Evolutionary conservation across 176 grass and related monocot genomes (phyloP), one percentile per base, ranked within the genome.

Genomic region (Paspalum notatum): DNA sequence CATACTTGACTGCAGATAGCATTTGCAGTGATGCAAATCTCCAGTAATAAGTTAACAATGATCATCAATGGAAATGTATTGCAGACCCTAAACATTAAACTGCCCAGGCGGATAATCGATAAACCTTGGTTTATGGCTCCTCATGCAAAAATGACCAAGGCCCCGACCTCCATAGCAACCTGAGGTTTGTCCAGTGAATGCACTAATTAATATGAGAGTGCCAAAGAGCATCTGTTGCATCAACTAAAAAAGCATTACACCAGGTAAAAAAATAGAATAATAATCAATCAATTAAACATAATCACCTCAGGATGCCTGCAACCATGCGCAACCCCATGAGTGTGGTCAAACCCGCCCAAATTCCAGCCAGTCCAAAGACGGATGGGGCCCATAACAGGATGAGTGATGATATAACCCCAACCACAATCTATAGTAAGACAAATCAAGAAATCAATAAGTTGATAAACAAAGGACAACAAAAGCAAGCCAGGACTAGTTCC

Each of bases 341-440:
- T 66, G 91, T 93, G 37, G 92, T 98, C 78, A 98, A 93, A 20
- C 95, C 95, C 77, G 74, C 88, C 95, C 95, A 98, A 80, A 98
- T 90, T 83, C 92, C 95, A 27, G 90, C 65, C 84, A 98, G 81
- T 75, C 95, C 95, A 89, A 87, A 93, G 12, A 87, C 67, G 45
- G 79, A 83, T 47, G 95, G 92, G 78, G 88, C 88, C 94, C 87
- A 91, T 72, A 94, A 68, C 81, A 98, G 84, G 86, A 98, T 87
- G 54, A 91, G 68, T 37, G 92, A 98, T 74, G 95, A 98, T 0
- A 82, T 81, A 55, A 89, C 64, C 7, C 95, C 95, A 68, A 93
- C 88, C 8, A 48, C 77, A 85, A 98, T 98, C 95, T 98, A 75
- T 44, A 89, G 72, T 62, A 75, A 83, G 68, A 43, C 72, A 72